Conservation (phyloP, 345 rosid species). For the Arabis alpina region DNA sequence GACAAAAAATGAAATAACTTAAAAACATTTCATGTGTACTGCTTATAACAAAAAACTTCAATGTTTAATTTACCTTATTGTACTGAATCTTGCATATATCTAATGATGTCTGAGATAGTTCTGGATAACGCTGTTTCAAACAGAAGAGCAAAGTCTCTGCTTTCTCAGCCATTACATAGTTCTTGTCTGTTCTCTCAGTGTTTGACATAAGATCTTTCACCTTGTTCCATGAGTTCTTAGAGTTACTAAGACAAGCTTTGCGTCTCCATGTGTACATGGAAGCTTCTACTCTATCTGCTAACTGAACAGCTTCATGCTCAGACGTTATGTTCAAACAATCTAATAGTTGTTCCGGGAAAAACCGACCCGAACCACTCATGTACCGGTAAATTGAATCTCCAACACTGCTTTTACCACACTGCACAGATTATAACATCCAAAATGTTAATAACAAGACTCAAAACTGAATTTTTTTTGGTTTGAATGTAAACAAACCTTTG, state of each 20-base stretch:
- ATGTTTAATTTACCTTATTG: conserved; percentile 50
- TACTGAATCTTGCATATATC: conserved; percentile 87
- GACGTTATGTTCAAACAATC: conserved; percentile 84
- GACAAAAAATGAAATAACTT: not conserved
- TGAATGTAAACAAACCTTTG: conserved; percentile 60
- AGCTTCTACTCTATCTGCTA: conserved; percentile 94
- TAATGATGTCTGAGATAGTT: conserved; percentile 78
- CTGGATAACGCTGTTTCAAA: conserved; percentile 84
- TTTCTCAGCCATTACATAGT: conserved; percentile 84
- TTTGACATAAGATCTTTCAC: conserved; percentile 84
- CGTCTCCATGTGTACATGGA: conserved; percentile 86
- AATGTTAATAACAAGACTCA: not conserved
- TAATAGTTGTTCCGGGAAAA: conserved; percentile 79
- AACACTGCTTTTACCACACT: conserved; percentile 89
- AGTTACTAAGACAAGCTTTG: conserved; percentile 60
- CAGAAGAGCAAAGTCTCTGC: conserved; percentile 83
- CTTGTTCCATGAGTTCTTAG: conserved; percentile 92
- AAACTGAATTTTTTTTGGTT: not conserved
- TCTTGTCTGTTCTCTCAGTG: conserved; percentile 72
- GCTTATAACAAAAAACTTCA: too few relatives aligned
- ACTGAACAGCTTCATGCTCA: conserved; percentile 81
- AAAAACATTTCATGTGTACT: too few relatives aligned
- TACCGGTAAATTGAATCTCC: conserved; percentile 88
- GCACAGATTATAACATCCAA: conserved; percentile 30
- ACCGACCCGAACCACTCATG: conserved; percentile 73